Conservation (phyloP, 1,284 basidiomycete species). For the Caloboletus firmus region DNA sequence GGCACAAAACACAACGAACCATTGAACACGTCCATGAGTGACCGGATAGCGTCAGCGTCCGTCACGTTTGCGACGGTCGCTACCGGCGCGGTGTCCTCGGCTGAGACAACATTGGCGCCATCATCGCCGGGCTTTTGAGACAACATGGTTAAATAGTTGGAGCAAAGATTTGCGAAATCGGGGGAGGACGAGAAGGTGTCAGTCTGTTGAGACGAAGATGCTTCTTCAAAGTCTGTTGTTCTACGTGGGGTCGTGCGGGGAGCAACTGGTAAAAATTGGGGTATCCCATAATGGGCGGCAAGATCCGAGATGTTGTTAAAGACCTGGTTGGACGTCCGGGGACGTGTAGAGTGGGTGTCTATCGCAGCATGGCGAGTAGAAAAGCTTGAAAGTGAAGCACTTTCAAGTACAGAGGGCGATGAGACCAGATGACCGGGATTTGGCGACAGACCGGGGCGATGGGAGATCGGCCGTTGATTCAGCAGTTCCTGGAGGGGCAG, state of each 20-base stretch:
- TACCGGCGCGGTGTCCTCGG: conserved; percentile 15
- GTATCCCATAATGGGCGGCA: conserved; percentile 74
- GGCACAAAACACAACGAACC: conserved; percentile 29
- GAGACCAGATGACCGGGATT: conserved; percentile 35
- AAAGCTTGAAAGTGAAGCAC: conserved; percentile 42
- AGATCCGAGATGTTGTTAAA: conserved; percentile 54
- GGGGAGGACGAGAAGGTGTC: conserved; percentile 26
- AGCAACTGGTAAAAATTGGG: conserved; percentile 61
- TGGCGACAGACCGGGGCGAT: conserved; percentile 33
- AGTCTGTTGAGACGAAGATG: conserved; percentile 14
- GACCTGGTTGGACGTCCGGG: conserved; percentile 47
- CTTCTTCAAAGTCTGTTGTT: conserved; percentile 35
- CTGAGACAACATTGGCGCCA: conserved; percentile 18
- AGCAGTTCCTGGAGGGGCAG: conserved; percentile 18
- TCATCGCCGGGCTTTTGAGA: conserved; percentile 38
- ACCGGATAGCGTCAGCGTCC: conserved; percentile 38
- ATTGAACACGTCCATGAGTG: conserved; percentile 43
- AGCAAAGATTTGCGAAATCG: conserved; percentile 41
- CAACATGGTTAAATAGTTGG: conserved; percentile 52
- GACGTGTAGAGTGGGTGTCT: conserved; percentile 42
- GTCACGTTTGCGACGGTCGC: conserved; percentile 18
- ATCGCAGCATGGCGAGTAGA: conserved; percentile 47
- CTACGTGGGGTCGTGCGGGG: conserved; percentile 55
- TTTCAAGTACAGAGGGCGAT: conserved; percentile 37
- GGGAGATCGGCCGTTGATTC: conserved; percentile 36